phyloP scores from a whole-genome alignment of 345 rosid species.

The Lumnitzera racemosa region DNA sequence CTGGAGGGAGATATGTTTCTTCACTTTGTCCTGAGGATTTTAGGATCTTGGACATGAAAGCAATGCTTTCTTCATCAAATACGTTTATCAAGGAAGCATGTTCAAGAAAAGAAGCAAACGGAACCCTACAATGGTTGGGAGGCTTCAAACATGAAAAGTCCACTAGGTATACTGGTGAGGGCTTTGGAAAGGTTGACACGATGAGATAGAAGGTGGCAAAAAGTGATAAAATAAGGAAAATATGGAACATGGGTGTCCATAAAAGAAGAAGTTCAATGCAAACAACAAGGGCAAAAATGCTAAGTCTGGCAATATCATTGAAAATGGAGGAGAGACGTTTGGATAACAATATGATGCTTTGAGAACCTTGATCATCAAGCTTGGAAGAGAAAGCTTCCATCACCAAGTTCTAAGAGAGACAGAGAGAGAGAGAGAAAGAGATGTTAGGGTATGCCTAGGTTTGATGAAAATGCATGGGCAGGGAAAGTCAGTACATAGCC shows the following conservation, averaged over 20 bases:
- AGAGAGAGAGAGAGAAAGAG: slow-evolving; percentile 4
- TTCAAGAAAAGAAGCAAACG: slow-evolving; percentile 33
- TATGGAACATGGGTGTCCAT: slow-evolving; percentile 13
- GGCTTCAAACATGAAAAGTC: slow-evolving; percentile 49
- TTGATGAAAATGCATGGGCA: too few relatives aligned
- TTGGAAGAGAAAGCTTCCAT: slow-evolving; percentile 3
- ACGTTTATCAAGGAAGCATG: slow-evolving; percentile 23
- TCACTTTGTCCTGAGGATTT: slow-evolving; percentile 35
- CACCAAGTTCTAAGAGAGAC: neutral
- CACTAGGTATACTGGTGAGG: slow-evolving; percentile 30
- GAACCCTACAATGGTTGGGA: slow-evolving; percentile 29
- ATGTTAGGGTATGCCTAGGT: neutral
- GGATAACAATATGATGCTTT: neutral
- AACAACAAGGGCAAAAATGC: slow-evolving; percentile 6
- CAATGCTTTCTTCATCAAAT: slow-evolving; percentile 34
- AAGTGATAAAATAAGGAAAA: slow-evolving; percentile 12
- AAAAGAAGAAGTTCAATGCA: slow-evolving; percentile 4
- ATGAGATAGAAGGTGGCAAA: slow-evolving; percentile 5
- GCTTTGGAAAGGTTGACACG: slow-evolving; percentile 8
- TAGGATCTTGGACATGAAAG: slow-evolving; percentile 51
- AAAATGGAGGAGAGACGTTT: slow-evolving; percentile 5
- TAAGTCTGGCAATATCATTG: slow-evolving; percentile 9
- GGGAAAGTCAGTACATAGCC: too few relatives aligned
- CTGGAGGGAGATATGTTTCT: slow-evolving; percentile 52
- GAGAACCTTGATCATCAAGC: slow-evolving; percentile 4